These are phyloP conservation scores for Herpetospermum pedunculosum DNA, from an alignment of 306 rosid species.

Conservation along the genomic window DNA sequence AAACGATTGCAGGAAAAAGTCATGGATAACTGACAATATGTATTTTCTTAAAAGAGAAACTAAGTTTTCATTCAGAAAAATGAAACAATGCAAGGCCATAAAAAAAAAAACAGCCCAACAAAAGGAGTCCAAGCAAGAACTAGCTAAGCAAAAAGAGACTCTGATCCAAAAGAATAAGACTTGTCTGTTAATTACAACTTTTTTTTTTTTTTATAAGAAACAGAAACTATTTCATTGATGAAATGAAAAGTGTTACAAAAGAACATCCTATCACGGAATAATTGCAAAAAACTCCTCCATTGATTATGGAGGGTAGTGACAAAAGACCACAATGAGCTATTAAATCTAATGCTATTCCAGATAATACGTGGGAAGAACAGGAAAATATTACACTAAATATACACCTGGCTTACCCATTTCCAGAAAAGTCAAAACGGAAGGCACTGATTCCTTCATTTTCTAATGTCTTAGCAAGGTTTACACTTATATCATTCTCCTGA, in stretches of 20 bases:
- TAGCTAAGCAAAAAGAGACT: neutral
- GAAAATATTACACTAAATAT: neutral
- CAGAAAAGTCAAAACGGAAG: constrained; percentile 43
- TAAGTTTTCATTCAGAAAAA: too few species aligned
- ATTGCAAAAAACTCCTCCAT: too few species aligned
- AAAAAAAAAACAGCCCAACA: too few species aligned
- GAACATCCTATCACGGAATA: too few species aligned
- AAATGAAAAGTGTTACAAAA: too few species aligned
- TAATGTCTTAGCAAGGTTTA: constrained; percentile 51
- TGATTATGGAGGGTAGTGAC: too few species aligned
- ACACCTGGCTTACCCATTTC: constrained; percentile 21
- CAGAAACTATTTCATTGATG: too few species aligned
- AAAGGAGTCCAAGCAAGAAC: neutral
- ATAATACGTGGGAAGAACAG: neutral
- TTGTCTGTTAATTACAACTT: neutral
- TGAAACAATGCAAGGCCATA: too few species aligned
- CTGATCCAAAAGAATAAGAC: neutral
- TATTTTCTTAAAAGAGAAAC: neutral
- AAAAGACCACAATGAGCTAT: neutral
- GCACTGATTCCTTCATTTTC: constrained; percentile 28
- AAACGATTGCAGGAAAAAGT: neutral
- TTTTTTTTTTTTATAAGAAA: too few species aligned
- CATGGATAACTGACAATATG: neutral
- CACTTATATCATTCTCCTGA: constrained; percentile 40
- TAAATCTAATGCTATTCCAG: neutral